Conservation (phyloP, 2,329 filamentous ascomycete genomes). For the Cercospora janseana region DNA sequence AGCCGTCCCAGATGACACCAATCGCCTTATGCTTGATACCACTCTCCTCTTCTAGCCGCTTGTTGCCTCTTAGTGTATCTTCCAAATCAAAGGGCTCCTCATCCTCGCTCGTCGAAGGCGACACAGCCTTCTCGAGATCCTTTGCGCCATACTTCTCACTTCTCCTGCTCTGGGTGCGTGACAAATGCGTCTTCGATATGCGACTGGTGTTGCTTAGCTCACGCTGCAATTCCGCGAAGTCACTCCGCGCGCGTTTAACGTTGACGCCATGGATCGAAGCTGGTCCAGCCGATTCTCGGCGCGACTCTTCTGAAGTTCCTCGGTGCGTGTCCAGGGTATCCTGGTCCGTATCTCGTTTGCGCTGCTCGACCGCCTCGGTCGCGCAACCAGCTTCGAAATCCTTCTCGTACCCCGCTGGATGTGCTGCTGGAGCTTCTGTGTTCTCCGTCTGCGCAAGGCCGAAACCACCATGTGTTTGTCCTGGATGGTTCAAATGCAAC, state of each 20-base stretch:
- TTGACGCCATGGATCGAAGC: conserved; percentile 53
- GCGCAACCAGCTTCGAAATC: conserved; percentile 11
- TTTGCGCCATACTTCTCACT: conserved; percentile 37
- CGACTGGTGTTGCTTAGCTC: conserved; percentile 45
- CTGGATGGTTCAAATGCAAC: conserved; percentile 31
- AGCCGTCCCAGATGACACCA: conserved; percentile 63
- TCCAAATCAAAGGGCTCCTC: conserved; percentile 73
- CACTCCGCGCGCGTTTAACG: conserved; percentile 65
- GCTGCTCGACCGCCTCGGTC: conserved; percentile 21
- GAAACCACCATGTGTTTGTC: conserved; percentile 27
- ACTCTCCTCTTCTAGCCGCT: conserved; percentile 68
- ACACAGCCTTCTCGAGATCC: conserved; percentile 61
- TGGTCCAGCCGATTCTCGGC: conserved; percentile 1
- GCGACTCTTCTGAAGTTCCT: conserved; percentile 13
- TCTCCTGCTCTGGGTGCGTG: conserved; percentile 47
- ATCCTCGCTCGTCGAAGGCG: conserved; percentile 45
- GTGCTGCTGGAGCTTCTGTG: conserved; percentile 12
- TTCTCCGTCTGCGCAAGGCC: conserved; percentile 20
- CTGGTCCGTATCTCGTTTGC: conserved; percentile 15
- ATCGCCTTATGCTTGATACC: conserved; percentile 74
- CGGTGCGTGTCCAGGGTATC: conserved; percentile 10
- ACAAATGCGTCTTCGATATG: conserved; percentile 39
- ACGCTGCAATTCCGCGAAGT: conserved; percentile 65
- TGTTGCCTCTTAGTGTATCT: conserved; percentile 66
- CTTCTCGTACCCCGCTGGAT: conserved; percentile 11